Evolutionary conservation across 495 filamentous ascomycete genomes (phyloP).

Genomic region (Melanomma pulvis-pyrius): DNA sequence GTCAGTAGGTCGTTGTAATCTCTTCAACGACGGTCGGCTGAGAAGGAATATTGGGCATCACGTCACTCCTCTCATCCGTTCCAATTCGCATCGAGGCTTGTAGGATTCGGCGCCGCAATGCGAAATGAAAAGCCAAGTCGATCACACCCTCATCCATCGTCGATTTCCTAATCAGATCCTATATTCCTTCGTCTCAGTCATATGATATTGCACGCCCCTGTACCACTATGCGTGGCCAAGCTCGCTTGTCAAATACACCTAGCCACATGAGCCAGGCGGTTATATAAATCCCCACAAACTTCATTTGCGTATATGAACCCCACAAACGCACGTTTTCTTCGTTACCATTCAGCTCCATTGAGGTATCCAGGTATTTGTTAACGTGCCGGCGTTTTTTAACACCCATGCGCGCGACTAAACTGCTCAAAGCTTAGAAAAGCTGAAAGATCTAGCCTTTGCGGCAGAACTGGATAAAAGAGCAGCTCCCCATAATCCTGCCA

Average conservation of each 20-base stretch:
- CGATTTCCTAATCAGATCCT: slow-evolving; percentile 18
- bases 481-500: slow-evolving; percentile 4
- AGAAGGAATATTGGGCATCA: not conserved
- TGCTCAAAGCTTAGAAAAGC: slow-evolving; percentile 12
- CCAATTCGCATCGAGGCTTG: not conserved
- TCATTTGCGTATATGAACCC: slow-evolving; percentile 24
- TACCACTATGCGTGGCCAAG: not conserved
- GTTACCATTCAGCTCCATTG: slow-evolving; percentile 11
- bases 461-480: slow-evolving; percentile 33
- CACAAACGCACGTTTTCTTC: slow-evolving; percentile 26
- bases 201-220: not conserved
- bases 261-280: slow-evolving; percentile 11
- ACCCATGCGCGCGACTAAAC: not conserved
- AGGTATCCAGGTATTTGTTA: slow-evolving; percentile 17
- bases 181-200: not conserved
- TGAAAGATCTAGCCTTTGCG: slow-evolving; percentile 20
- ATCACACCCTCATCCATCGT: slow-evolving; percentile 19
- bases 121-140: not conserved
- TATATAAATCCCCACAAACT: slow-evolving; percentile 19
- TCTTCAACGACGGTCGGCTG: not conserved
- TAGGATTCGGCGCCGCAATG: not conserved
- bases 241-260: slow-evolving; percentile 7
- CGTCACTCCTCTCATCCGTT: not conserved
- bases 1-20: not conserved
- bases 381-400: not conserved